Evolutionary conservation across 1,284 basidiomycete genomes (phyloP).

Genomic region (Somion occarium): DNA sequence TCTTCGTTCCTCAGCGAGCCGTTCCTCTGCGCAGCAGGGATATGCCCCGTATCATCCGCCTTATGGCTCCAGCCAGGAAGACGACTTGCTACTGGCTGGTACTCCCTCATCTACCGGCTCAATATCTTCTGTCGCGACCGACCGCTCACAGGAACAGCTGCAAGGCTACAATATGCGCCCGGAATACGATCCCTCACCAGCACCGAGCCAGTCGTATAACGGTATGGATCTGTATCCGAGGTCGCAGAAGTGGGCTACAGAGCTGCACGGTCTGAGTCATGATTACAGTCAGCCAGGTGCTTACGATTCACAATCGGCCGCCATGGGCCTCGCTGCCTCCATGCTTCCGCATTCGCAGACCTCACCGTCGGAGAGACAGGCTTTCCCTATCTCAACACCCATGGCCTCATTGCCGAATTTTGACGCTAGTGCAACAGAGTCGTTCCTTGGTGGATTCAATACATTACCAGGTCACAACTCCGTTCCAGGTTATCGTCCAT

Average conservation of each 20-base stretch:
- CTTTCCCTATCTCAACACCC: too few relatives aligned
- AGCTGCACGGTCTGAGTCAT: neutral
- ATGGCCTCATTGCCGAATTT: neutral
- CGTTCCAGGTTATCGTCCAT: slow-evolving; percentile 6
- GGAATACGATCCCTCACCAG: neutral
- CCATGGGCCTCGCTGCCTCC: neutral
- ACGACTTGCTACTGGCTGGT: neutral
- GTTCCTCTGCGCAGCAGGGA: neutral
- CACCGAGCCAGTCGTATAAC: neutral
- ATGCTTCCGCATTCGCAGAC: neutral
- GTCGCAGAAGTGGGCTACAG: neutral
- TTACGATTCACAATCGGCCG: neutral
- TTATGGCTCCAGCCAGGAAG: neutral
- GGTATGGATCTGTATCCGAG: neutral
- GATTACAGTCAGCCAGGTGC: neutral
- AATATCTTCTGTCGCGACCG: neutral
- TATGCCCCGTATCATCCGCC: neutral
- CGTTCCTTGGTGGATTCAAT: slow-evolving; percentile 12
- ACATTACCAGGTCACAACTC: slow-evolving; percentile 7
- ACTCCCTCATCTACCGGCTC: neutral
- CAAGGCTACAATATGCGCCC: neutral
- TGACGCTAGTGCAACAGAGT: slow-evolving; percentile 2
- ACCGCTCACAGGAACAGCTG: neutral
- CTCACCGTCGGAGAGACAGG: too few relatives aligned
- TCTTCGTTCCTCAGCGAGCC: neutral